Base-by-base conservation (phyloP, 768 basidiomycete genomes). In the Multifurca ochricompacta region DNA sequence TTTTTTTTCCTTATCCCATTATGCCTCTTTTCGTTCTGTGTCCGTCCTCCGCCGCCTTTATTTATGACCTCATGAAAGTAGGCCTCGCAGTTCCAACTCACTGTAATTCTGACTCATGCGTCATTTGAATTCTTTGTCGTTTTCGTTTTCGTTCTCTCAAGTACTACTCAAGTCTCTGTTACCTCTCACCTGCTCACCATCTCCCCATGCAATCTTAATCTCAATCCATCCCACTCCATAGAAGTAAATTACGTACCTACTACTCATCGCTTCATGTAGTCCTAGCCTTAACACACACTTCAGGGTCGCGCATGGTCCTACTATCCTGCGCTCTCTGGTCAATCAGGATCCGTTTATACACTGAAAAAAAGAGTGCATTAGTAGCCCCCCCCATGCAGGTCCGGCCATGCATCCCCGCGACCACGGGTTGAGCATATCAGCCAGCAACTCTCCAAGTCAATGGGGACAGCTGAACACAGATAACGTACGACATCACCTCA, bases 101-200 rank as follows among this genome's bases (percentile, higher is more conserved):
- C 34, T 56, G 54, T 56, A 56, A 51, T 50, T 35, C 54, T 51
- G 49, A 51, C 44, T 56, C 54, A 30, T 14, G 27, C 43, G 40
- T 51, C 34, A 27, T 43, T 36, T 52, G n/a, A 21, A n/a, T 28
- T 36, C n/a, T 4, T 11, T n/a, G 0, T 19, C 23, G 10, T 7
- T 49, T 19, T 19, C 31, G 31, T 18, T 16, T 10, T 6, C 21
- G 5, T 7, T 8, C 4, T 4, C 4, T 1, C 10, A 25, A 7
- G 0, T 25, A 42, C 23, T 42, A 42, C 25, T 0, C 10, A 32
- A 6, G 31, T 21, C 21, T 16, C 40, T 14, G 21, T n/a, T 27
- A 21, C 23, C n/a, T 35, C n/a, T 9, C 49, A 49, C 49, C 13
- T 25, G 31, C 50, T 41, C 32, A 25, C 23, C 6, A 11, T 13